Conservation (phyloP, 208 protist species). For the Leishmania lainsoni region DNA sequence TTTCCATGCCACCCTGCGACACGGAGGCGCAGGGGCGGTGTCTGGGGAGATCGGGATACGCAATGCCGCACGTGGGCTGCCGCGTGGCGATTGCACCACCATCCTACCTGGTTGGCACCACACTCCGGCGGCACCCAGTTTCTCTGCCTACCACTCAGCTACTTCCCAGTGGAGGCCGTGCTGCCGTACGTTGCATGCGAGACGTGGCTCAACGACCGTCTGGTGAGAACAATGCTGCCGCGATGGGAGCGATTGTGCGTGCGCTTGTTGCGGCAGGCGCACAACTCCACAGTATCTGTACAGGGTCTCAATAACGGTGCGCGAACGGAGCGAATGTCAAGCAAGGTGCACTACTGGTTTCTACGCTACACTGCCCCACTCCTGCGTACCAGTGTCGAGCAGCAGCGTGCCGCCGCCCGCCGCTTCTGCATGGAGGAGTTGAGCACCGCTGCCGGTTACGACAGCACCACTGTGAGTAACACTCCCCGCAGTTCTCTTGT, state of each 20-base stretch:
- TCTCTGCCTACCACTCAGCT: slow-evolving; percentile 63
- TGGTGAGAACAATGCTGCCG: slow-evolving; percentile 15
- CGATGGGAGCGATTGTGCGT: slow-evolving; percentile 14
- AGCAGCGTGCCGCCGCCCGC: slow-evolving; percentile 15
- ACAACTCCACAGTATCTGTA: neutral
- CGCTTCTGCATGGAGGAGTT: slow-evolving; percentile 23
- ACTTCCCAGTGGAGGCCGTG: slow-evolving; percentile 67
- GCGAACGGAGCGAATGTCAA: neutral
- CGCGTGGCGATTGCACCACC: slow-evolving; percentile 43
- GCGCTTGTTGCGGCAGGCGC: neutral
- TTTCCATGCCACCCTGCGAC: slow-evolving; percentile 8
- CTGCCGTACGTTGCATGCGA: slow-evolving; percentile 51
- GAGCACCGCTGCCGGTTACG: slow-evolving; percentile 5
- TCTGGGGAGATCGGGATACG: neutral
- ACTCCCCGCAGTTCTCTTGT: neutral
- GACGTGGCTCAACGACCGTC: slow-evolving; percentile 46
- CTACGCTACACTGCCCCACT: slow-evolving; percentile 26
- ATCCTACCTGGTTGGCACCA: slow-evolving; percentile 44
- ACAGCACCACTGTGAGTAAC: neutral
- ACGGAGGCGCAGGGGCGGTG: neutral
- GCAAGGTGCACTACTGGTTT: slow-evolving; percentile 39
- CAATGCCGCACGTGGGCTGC: neutral
- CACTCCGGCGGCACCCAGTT: slow-evolving; percentile 9
- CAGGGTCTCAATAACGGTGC: neutral
- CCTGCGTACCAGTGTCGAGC: slow-evolving; percentile 1